Evolutionary conservation across 768 basidiomycete species (phyloP), one percentile per base, ranked within the genome.

Genomic region (Hygrophorus russula): DNA sequence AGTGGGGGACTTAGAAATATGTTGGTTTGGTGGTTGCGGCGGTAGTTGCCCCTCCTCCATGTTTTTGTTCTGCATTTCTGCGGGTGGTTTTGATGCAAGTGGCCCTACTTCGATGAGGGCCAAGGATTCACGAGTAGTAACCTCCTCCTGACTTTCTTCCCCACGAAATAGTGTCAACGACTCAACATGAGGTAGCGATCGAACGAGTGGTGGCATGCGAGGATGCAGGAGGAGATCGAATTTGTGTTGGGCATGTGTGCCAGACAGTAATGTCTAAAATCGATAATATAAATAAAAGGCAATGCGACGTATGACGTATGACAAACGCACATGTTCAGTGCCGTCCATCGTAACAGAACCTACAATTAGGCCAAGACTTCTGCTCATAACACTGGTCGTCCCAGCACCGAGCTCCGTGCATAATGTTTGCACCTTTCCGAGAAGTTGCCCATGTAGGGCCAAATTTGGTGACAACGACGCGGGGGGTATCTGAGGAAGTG

Each of bases 201-300:
- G 76, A 42, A 87, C 66, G 10, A 86, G 60, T 6, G 87, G 82
- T 7, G 89, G 89, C 4, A 84, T 67, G 15, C 86, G 80, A 36
- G 88, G 87, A 52, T 91, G 89, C 9, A 92, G 55, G 17, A 89
- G 61, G 19, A 80, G 56, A 45, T 85, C 83, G 37, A 83, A 53
- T 29, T 62, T 61, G 53, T 61, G 47, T 68, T 60, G 24, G 56
- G 39, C 42, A 51, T 38, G 49, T 52, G 30, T 7, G 9, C 8
- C 38, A 37, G 37, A 29, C 18, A 12, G 34, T 44, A 17, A 27
- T n/a, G 15, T 27, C 29, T 20, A 15, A 24, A 20, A 28, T 36
- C n/a, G 38, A 31, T 27, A 17, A 42, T n/a, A 42, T 17, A 36
- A 13, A 19, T 27, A 41, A 24, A 14, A 9, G 38, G 20, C n/a